Evolutionary conservation across 1,139 yeast genomes (phyloP).

Genomic region (Blastobotrys aristatus): DNA sequence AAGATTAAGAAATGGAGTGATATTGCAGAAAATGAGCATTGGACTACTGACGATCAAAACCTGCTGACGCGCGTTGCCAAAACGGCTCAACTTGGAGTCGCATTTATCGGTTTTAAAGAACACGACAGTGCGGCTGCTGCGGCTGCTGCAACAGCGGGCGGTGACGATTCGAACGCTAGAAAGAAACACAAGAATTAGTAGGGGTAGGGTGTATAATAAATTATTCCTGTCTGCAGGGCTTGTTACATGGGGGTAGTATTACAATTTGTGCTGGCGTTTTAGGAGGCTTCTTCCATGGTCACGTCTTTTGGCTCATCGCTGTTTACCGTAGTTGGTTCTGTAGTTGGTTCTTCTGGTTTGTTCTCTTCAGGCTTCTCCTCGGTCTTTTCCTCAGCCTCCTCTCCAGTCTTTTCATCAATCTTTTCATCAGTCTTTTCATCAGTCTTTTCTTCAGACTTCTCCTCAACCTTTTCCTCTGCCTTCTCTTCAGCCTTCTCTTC

Average conservation of each 20-base stretch:
- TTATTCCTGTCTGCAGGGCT: not conserved
- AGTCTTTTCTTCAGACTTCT: constrained; percentile 10
- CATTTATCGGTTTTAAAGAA: constrained; percentile 42
- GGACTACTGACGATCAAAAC: constrained; percentile 48
- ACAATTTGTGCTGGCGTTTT: too few species aligned
- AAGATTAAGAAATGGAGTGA: constrained; percentile 42
- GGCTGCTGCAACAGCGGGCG: constrained; percentile 13
- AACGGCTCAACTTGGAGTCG: constrained; percentile 52
- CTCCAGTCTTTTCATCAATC: not conserved
- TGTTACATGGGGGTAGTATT: too few species aligned
- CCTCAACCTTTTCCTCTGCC: constrained; percentile 6
- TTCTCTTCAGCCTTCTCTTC: constrained; percentile 9
- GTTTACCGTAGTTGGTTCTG: not conserved
- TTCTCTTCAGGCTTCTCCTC: constrained; percentile 4
- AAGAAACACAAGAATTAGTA: not conserved
- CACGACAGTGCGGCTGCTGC: constrained; percentile 4
- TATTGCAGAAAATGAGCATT: constrained; percentile 38
- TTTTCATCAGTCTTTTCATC: constrained; percentile 4
- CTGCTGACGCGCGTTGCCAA: constrained; percentile 31
- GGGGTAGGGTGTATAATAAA: not conserved
- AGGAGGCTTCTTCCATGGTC: constrained; percentile 23
- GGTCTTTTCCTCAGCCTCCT: not conserved
- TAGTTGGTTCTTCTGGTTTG: not conserved
- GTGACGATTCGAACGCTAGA: not conserved
- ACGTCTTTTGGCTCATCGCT: constrained; percentile 19